Percentiles rank a stretch among this genome's conserved stretches.
Evolutionary conservation across 179 eudicot genomes (phyloP).

Genomic region (Spinacia oleracea): DNA sequence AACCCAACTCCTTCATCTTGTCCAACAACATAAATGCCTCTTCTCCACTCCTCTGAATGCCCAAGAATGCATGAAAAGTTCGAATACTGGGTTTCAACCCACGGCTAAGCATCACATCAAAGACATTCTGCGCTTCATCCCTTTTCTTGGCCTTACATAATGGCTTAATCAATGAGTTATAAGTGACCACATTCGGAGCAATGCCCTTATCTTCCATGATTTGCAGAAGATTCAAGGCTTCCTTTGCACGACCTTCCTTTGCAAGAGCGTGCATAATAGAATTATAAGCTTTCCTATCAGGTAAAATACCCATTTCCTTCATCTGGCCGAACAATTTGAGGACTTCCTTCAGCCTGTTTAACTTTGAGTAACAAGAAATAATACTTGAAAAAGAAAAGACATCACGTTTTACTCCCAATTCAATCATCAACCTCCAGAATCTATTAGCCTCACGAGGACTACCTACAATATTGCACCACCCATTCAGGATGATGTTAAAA

Average conservation of each 20-base stretch:
- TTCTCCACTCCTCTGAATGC: slow-evolving; percentile 54
- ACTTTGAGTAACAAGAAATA: slow-evolving; percentile 65
- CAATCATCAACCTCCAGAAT: slow-evolving; percentile 77
- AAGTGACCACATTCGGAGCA: slow-evolving; percentile 61
- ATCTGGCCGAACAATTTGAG: slow-evolving; percentile 54
- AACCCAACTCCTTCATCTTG: slow-evolving; percentile 62
- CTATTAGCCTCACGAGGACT: slow-evolving; percentile 63
- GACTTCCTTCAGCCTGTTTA: slow-evolving; percentile 46
- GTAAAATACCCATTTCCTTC: slow-evolving; percentile 55
- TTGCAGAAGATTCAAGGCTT: slow-evolving; percentile 57
- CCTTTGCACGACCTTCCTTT: slow-evolving; percentile 56
- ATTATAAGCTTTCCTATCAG: slow-evolving; percentile 81
- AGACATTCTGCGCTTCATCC: slow-evolving; percentile 53
- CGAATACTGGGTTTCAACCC: slow-evolving; percentile 59
- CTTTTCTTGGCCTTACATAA: slow-evolving; percentile 51
- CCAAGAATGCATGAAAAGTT: slow-evolving; percentile 76
- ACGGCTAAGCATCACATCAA: slow-evolving; percentile 56
- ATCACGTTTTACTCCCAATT: slow-evolving; percentile 48
- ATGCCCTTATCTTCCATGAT: slow-evolving; percentile 69
- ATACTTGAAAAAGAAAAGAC: slow-evolving; percentile 68
- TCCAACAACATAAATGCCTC: slow-evolving; percentile 57
- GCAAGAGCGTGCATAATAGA: slow-evolving; percentile 78
- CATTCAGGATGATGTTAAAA: slow-evolving; percentile 80
- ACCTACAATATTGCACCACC: slow-evolving; percentile 73
- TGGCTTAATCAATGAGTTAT: slow-evolving; percentile 79